A percentile compares a stretch with the other conserved stretches of the same genome.
Conservation (phyloP, 192 early-diverging fungal species). For the Phycomyces nitens region DNA sequence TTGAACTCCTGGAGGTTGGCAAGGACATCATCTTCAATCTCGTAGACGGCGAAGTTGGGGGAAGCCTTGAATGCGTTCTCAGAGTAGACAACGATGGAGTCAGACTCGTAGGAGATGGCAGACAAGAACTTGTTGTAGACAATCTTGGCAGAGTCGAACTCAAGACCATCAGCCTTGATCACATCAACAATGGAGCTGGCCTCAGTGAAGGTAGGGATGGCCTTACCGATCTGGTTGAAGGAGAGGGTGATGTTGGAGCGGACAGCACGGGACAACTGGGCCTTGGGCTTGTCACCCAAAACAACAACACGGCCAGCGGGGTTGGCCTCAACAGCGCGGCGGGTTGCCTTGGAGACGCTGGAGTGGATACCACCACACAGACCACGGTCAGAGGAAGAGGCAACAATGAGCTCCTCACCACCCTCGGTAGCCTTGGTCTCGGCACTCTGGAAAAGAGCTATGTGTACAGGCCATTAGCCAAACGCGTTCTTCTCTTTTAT, state of each 20-base stretch:
- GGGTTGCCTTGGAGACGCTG: constrained; percentile 82
- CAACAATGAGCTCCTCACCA: constrained; percentile 70
- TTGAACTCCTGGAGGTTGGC: constrained; percentile 90
- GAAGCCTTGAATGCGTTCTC: constrained; percentile 69
- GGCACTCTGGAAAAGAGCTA: constrained; percentile 73
- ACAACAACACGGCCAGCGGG: constrained; percentile 62
- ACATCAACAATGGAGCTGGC: constrained; percentile 77
- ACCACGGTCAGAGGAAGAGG: constrained; percentile 94
- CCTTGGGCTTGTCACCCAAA: constrained; percentile 93
- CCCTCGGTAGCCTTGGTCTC: constrained; percentile 65
- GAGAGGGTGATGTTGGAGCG: constrained; percentile 74
- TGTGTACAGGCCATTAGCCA: not conserved
- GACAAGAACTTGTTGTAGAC: constrained; percentile 95
- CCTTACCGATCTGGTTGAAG: constrained; percentile 93
- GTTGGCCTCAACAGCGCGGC: constrained; percentile 56
- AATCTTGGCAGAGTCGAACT: constrained; percentile 73
- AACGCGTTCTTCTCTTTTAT: not conserved
- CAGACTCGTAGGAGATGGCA: constrained; percentile 91
- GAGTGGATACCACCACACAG: constrained; percentile 99
- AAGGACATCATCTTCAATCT: constrained; percentile 86
- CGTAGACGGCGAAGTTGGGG: constrained; percentile 85
- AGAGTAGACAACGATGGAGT: constrained; percentile 59
- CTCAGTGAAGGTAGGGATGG: constrained; percentile 85
- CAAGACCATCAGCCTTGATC: constrained; percentile 60
- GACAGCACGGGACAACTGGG: constrained; percentile 79